phyloP scores from a whole-genome alignment of 805 yeast genomes.

The Lachancea quebecensis region DNA sequence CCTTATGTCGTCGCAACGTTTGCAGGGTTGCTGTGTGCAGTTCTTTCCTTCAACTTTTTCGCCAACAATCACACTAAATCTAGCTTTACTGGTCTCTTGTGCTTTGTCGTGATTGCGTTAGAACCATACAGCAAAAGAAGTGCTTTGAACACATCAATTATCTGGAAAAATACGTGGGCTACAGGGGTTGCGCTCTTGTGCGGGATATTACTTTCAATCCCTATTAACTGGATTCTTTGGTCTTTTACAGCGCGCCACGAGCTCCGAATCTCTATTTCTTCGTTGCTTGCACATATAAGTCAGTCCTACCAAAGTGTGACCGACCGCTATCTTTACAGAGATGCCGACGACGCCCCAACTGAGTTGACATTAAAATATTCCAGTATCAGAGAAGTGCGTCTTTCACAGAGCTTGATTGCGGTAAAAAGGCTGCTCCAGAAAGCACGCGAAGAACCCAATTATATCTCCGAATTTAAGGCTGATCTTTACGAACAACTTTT shows the following conservation, averaged over 20 bases:
- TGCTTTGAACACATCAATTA: constrained; percentile 16
- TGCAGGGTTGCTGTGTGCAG: constrained; percentile 32
- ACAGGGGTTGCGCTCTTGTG: constrained; percentile 35
- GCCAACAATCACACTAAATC: constrained; percentile 38
- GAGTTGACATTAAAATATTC: constrained; percentile 38
- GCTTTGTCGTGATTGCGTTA: constrained; percentile 37
- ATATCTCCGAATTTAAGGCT: constrained; percentile 32
- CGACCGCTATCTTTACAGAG: constrained; percentile 44
- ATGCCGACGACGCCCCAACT: constrained; percentile 41
- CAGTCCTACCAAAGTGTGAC: constrained; percentile 42
- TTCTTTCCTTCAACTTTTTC: constrained; percentile 32
- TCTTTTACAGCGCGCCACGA: constrained; percentile 41
- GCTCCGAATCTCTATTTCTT: constrained; percentile 34
- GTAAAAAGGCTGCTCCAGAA: constrained; percentile 33
- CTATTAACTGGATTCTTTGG: constrained; percentile 42
- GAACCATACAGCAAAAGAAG: constrained; percentile 24
- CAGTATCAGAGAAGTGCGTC: constrained; percentile 42
- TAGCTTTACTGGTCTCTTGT: constrained; percentile 35
- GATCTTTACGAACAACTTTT: constrained; percentile 31
- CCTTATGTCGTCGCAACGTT: constrained; percentile 38
- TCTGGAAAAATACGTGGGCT: constrained; percentile 37
- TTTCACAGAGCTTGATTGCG: constrained; percentile 39
- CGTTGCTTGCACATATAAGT: constrained; percentile 36
- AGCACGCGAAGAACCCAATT: constrained; percentile 34
- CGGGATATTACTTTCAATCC: constrained; percentile 34